Evolutionary conservation across 331 rosid genomes (phyloP), one percentile per base, ranked within the genome.

Genomic region (Malus hybrid): DNA sequence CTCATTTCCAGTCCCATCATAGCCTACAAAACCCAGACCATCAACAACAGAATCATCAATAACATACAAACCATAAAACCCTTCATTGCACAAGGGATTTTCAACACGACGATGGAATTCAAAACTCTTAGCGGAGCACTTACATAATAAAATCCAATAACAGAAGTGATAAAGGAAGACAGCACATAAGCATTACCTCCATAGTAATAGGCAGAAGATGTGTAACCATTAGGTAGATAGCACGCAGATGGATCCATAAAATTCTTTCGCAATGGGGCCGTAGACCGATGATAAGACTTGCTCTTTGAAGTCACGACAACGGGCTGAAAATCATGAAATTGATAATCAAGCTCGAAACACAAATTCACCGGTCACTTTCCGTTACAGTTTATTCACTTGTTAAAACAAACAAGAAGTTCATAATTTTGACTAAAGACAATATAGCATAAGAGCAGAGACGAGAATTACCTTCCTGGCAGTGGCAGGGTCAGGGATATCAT

Each of bases 191-290:
- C 80, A 71, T 70, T 71, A 94, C 98, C 91, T 78, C 98, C 90
- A 60, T 88, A 89, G 81, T 86, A 94, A 81, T 81, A 90, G 34
- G 84, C 92, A 39, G 96, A 78, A 5, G 93, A 84, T 0, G 91
- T 82, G 60, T 90, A 91, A 61, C 88, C 90, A 69, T 84, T 90
- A 14, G 94, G 99, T n/a, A 91, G 81, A 83, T 91, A 94, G 71
- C 93, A 89, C 88, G 86, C 15, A 12, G 88, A 55, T n/a, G 97
- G 91, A 84, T 93, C 95, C 46, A 85, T 67, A 34, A 85, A 91
- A 73, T 91, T 93, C 77, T 76, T 91, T 15, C 85, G 78, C 70
- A 87, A 72, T 12, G 98, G 96, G 59, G 96, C 85, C 69, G 82
- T 81, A 24, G 97, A 91, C 82, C 96, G 91, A 42, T 87, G 93